These are phyloP conservation scores for Cladophialophora immunda DNA, from an alignment of 2,329 filamentous ascomycete species.

Conservation along the genomic window DNA sequence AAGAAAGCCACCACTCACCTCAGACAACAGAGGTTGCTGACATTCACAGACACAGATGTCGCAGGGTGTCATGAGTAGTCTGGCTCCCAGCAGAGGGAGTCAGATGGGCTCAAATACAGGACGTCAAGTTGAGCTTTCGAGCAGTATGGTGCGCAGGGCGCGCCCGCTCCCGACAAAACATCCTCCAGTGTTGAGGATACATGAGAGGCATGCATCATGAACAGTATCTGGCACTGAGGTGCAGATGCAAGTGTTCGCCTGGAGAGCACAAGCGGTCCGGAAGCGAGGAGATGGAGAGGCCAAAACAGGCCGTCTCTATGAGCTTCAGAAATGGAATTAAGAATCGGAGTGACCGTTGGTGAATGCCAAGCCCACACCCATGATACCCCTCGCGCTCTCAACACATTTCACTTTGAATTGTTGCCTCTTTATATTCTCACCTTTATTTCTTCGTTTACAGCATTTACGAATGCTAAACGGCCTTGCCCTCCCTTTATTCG, in stretches of 20 bases:
- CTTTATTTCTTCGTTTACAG: constrained; percentile 15
- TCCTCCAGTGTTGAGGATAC: neutral
- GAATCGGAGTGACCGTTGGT: constrained; percentile 8
- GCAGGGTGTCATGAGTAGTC: neutral
- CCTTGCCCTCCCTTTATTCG: neutral
- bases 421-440: constrained; percentile 7
- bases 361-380: constrained; percentile 19
- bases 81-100: neutral
- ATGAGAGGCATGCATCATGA: neutral
- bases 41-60: neutral
- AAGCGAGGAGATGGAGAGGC: constrained; percentile 8
- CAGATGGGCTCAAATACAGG: neutral
- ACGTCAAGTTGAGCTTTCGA: neutral
- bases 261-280: neutral
- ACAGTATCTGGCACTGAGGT: neutral
- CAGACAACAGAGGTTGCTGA: neutral
- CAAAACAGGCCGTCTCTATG: neutral
- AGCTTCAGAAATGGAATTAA: constrained; percentile 1
- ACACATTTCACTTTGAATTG: constrained; percentile 15
- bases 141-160: neutral
- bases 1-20: neutral
- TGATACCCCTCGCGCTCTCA: constrained; percentile 13
- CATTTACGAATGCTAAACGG: neutral
- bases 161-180: neutral
- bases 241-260: neutral